Evolutionary conservation across 768 basidiomycete species (phyloP).

Genomic region (Sutorius australiensis): DNA sequence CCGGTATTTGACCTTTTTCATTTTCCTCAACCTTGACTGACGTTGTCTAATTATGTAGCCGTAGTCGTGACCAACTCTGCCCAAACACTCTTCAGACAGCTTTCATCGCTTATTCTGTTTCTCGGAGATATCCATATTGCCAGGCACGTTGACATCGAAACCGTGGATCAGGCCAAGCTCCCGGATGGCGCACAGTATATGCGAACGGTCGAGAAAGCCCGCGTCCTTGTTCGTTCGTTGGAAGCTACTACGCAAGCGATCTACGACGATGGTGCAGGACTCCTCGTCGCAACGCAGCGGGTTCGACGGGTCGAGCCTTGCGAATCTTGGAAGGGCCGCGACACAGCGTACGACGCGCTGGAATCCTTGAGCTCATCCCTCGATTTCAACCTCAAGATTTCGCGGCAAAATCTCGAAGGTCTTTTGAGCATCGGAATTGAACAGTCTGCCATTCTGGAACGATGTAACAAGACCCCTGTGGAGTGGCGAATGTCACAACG

Average conservation of each 20-base stretch:
- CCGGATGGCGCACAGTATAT: conserved; percentile 37
- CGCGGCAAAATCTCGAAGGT: conserved; percentile 37
- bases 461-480: conserved; percentile 38
- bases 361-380: conserved; percentile 30
- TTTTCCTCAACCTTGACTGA: neutral
- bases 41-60: conserved; percentile 9
- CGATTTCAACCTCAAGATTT: conserved; percentile 33
- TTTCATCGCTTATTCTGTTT: conserved; percentile 40
- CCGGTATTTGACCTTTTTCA: conserved; percentile 14
- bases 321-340: conserved; percentile 22
- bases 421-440: conserved; percentile 38
- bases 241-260: conserved; percentile 49
- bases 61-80: conserved; percentile 25
- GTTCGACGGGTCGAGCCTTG: conserved; percentile 25
- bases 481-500: conserved; percentile 47
- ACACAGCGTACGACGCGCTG: conserved; percentile 26
- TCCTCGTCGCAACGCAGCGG: conserved; percentile 40
- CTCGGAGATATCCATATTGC: conserved; percentile 51
- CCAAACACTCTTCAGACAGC: conserved; percentile 33
- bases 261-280: conserved; percentile 43
- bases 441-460: conserved; percentile 37
- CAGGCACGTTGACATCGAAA: conserved; percentile 49
- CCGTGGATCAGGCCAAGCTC: conserved; percentile 31
- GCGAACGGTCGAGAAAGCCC: conserved; percentile 43
- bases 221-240: conserved; percentile 43